phyloP scores from a whole-genome alignment of 163 green algal genomes.

The Coccomyxa subellipsoidea region DNA sequence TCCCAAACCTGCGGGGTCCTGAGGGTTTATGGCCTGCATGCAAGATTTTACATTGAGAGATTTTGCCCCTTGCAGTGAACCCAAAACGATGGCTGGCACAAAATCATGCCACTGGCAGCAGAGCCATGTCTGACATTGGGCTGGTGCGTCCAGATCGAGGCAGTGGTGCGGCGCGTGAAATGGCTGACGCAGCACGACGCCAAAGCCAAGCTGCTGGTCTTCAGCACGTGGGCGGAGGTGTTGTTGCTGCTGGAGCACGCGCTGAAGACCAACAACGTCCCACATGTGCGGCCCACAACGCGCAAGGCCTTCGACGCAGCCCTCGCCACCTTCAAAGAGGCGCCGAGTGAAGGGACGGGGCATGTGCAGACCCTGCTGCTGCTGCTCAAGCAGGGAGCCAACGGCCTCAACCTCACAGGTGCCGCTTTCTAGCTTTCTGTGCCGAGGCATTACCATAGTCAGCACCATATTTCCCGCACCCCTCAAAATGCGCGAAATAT shows the following conservation, averaged over 20 bases:
- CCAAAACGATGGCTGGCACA: no score
- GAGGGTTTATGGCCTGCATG: no score
- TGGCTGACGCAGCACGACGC: constrained; percentile 43
- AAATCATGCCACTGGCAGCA: no score
- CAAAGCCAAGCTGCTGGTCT: constrained; percentile 73
- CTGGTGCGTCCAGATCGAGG: constrained; percentile 51
- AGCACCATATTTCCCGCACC: no score
- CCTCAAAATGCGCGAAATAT: no score
- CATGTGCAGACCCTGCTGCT: constrained; percentile 70
- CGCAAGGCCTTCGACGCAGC: constrained; percentile 45
- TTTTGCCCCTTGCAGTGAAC: no score
- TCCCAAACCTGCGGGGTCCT: no score
- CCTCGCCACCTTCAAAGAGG: constrained; percentile 53
- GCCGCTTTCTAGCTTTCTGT: background rate
- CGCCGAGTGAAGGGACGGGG: background rate
- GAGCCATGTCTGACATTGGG: no score
- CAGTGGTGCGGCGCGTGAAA: constrained; percentile 68
- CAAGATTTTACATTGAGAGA: no score
- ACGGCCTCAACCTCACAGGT: constrained; percentile 89
- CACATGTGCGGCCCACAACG: constrained; percentile 36
- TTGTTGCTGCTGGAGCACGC: constrained; percentile 75
- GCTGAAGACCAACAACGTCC: constrained; percentile 66
- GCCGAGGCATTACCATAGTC: background rate
- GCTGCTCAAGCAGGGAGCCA: constrained; percentile 66
- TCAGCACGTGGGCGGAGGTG: constrained; percentile 82